phyloP scores from a whole-genome alignment of 225 moss, liverwort and hornwort species.

The Pleurozium schreberi region DNA sequence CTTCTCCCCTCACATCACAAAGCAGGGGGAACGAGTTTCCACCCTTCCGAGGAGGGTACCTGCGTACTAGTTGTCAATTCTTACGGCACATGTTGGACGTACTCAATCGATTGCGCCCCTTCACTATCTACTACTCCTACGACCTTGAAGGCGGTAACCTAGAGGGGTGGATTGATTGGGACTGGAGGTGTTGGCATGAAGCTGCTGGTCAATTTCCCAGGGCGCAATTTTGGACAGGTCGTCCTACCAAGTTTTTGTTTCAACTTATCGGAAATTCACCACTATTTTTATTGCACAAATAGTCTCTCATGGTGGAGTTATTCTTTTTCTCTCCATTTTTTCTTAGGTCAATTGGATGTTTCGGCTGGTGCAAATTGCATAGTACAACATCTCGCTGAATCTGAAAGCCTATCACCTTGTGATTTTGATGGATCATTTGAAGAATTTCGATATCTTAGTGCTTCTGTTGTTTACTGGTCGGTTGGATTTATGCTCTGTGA shows the following conservation, averaged over 20 bases:
- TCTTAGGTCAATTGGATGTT: background rate
- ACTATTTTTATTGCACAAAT: constrained; percentile 4
- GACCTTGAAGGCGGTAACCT: background rate
- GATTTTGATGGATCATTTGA: background rate
- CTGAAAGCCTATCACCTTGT: background rate
- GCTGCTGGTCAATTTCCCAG: background rate
- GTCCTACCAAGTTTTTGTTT: constrained; percentile 19
- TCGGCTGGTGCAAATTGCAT: background rate
- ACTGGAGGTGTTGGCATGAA: background rate
- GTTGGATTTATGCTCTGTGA: background rate
- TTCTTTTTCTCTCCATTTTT: background rate
- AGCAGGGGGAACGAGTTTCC: background rate
- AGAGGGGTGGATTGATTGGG: background rate
- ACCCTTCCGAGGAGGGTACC: constrained; percentile 1
- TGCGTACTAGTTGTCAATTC: constrained; percentile 20
- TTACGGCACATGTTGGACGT: constrained; percentile 27
- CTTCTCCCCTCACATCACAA: background rate
- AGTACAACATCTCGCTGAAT: background rate
- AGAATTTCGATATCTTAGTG: background rate
- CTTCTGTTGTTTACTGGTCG: background rate
- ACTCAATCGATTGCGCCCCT: constrained; percentile 18
- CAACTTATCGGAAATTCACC: background rate
- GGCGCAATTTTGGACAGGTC: constrained; percentile 10
- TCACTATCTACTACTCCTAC: background rate
- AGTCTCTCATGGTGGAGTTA: background rate